These are phyloP conservation scores for Centrapalus pauciflorus DNA, from an alignment of 129 eudicot species.

Conservation along the genomic window DNA sequence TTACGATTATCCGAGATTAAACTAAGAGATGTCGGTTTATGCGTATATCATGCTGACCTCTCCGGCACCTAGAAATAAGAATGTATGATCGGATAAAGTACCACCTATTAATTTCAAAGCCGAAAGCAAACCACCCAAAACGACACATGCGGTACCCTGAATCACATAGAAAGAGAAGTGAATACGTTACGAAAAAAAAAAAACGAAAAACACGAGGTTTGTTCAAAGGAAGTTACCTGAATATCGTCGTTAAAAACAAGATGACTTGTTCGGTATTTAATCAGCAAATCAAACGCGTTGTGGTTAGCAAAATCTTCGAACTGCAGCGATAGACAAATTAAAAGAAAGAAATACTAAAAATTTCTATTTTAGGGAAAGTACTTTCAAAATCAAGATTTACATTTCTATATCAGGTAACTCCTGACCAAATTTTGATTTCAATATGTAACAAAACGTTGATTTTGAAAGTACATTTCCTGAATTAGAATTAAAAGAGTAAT, in stretches of 20 bases:
- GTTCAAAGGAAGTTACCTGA: constrained; percentile 47
- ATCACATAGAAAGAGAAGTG: constrained; percentile 8
- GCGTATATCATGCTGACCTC: constrained; percentile 48
- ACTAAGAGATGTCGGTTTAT: neutral
- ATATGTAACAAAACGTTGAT: no score
- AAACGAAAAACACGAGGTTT: no score
- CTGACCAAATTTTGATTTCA: no score
- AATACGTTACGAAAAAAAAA: neutral
- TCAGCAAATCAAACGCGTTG: constrained; percentile 86
- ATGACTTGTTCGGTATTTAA: constrained; percentile 72
- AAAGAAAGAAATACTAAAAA: no score
- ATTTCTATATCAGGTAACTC: no score
- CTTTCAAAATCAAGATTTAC: no score
- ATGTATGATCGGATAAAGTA: constrained; percentile 67
- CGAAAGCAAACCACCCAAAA: constrained; percentile 73
- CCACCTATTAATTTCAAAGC: constrained; percentile 65
- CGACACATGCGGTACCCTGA: constrained; percentile 83
- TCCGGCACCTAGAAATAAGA: constrained; percentile 86
- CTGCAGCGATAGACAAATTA: constrained; percentile 5
- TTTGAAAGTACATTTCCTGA: no score
- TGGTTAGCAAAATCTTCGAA: constrained; percentile 99
- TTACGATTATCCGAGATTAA: neutral
- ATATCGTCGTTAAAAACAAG: constrained; percentile 97
- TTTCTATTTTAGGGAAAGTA: no score
- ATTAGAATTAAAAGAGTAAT: no score